These are phyloP conservation scores for Aspergillus sp. DNA, from an alignment of 2,329 filamentous ascomycete genomes.

Conservation along the genomic window DNA sequence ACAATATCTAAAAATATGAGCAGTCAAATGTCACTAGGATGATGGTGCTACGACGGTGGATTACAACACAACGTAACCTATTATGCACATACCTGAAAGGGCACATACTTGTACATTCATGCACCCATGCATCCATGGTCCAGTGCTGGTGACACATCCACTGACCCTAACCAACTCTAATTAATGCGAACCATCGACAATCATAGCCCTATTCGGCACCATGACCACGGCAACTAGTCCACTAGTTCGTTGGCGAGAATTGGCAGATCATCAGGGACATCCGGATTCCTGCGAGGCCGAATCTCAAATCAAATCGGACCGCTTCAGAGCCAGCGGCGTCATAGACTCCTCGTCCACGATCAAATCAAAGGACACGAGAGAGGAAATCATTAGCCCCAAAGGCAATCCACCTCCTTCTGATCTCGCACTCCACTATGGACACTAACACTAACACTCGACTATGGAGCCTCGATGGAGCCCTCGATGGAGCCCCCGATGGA, in stretches of 20 bases:
- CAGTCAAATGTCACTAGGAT: not conserved
- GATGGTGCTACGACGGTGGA: not conserved
- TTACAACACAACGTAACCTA: not conserved
- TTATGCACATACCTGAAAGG: not conserved
- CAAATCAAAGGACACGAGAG: not conserved
- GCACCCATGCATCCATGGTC: no score
- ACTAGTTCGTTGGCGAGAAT: not conserved
- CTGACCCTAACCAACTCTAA: not conserved
- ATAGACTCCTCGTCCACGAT: not conserved
- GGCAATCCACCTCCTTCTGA: not conserved
- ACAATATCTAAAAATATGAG: not conserved
- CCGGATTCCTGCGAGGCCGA: no score
- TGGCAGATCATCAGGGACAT: no score
- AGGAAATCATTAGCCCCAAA: not conserved
- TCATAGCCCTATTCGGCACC: not conserved
- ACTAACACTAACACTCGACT: no score
- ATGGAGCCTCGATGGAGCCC: no score
- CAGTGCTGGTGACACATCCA: not conserved
- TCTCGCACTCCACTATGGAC: no score
- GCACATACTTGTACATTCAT: no score
- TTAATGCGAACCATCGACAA: not conserved
- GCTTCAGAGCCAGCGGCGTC: not conserved
- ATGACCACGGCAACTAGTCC: not conserved
- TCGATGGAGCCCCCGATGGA: no score
- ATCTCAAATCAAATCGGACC: not conserved